Base-by-base conservation (phyloP, 345 rosid genomes). In the Arabis alpina region DNA sequence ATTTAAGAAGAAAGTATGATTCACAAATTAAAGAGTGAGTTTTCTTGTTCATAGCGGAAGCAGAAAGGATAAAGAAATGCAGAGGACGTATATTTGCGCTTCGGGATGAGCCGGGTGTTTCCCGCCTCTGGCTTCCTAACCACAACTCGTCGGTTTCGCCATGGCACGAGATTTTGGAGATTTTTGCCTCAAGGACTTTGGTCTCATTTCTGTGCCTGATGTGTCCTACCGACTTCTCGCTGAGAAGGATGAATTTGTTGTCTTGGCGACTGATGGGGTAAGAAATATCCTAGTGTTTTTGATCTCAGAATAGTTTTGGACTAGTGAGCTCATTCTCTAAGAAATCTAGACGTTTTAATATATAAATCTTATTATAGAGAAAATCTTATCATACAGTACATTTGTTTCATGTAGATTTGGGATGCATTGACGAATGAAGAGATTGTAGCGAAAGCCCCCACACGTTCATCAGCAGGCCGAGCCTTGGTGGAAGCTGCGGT, bases 231-330 rank as follows among this genome's bases (percentile, higher is more conserved):
- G n/a, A n/a, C n/a, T n/a, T n/a, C n/a, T n/a, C n/a, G n/a, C n/a
- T n/a, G n/a, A n/a, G n/a, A n/a, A n/a, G n/a, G n/a, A n/a, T n/a
- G n/a, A n/a, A n/a, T n/a, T n/a, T n/a, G n/a, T n/a, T n/a, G n/a
- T n/a, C n/a, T n/a, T n/a, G n/a, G 99, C 99, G 14, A 86, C 97
- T 6, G 99, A 94, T 75, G 99, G 99, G 82, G 99, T 89, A 81
- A 70, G 66, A 87, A 11, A 36, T 15, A 60, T 57, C 48, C 15
- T 16, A 41, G 5, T 9, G 8, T 45, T n/a, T 54, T n/a, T n/a
- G n/a, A n/a, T n/a, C n/a, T n/a, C n/a, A n/a, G n/a, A n/a, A n/a
- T n/a, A n/a, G n/a, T n/a, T n/a, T n/a, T n/a, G n/a, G n/a, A n/a
- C n/a, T n/a, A n/a, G n/a, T n/a, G n/a, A n/a, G n/a, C n/a, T n/a